Evolutionary conservation across 306 rosid species (phyloP).

Genomic region (Vigna angularis): DNA sequence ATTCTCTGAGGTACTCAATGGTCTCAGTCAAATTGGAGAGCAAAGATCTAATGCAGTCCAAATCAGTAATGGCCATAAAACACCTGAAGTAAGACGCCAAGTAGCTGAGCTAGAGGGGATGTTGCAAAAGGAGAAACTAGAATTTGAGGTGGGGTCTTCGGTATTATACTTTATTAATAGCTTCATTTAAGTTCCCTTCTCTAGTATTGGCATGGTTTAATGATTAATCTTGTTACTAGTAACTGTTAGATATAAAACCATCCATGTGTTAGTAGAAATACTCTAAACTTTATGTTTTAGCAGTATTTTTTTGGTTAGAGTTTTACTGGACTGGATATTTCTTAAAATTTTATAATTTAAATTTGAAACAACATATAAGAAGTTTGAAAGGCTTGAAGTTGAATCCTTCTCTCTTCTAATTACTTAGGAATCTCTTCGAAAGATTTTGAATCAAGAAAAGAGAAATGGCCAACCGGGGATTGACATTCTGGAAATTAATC

Average conservation of each 20-base stretch:
- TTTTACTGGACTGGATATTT: conserved; percentile 25
- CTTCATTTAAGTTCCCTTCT: conserved; percentile 30
- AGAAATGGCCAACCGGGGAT: conserved; percentile 66
- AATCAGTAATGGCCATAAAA: conserved; percentile 48
- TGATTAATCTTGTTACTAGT: conserved; percentile 30
- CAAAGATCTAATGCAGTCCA: conserved; percentile 53
- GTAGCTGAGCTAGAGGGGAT: conserved; percentile 76
- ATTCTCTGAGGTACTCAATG: conserved; percentile 80
- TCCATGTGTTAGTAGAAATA: conserved; percentile 29
- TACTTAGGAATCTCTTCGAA: conserved; percentile 70
- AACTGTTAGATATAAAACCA: conserved; percentile 13
- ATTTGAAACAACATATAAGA: conserved; percentile 34
- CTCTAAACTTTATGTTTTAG: conserved; percentile 24
- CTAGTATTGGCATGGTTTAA: conserved; percentile 21
- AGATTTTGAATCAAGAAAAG: conserved; percentile 62
- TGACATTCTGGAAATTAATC: conserved; percentile 88
- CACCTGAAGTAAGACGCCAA: conserved; percentile 64
- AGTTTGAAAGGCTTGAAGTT: conserved; percentile 39
- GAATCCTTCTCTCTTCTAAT: conserved; percentile 29
- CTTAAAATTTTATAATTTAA: conserved; percentile 30
- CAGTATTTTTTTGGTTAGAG: background rate
- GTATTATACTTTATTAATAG: conserved; percentile 35
- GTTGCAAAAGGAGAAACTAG: conserved; percentile 81
- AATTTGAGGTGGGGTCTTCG: conserved; percentile 78
- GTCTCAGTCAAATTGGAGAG: conserved; percentile 75